Evolutionary conservation across 192 early-diverging fungal species (phyloP), one percentile per base, ranked within the genome.

Genomic region (Radiomyces spectabilis): DNA sequence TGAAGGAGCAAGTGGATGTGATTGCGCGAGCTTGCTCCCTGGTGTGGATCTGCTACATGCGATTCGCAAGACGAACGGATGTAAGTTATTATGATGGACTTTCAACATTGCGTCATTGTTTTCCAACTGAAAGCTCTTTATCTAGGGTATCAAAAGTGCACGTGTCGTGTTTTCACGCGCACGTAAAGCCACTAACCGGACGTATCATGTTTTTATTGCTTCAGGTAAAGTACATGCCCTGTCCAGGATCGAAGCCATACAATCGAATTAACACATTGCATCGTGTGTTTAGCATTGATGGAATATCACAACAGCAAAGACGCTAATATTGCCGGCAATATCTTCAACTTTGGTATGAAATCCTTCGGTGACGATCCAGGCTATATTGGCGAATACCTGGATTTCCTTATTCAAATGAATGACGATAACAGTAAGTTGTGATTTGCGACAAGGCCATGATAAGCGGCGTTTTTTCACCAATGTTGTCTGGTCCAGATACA

Each of bases 231-330:
- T 47, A 55, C 25, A 34, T 19, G 3, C 29, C 15, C 16, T n/a
- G n/a, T 9, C 41, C 1, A 9, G 5, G 5, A 22, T 24, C n/a
- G n/a, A n/a, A n/a, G n/a, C n/a, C n/a, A n/a, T n/a, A n/a, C n/a
- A 41, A 19, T 8, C 15, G 18, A 16, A 42, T 18, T 1, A 15
- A n/a, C 18, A 9, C 24, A 0, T 1, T 42, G 8, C 16, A 22
- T 24, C 12, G n/a, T 30, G 13, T 1, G 34, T 68, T 51, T n/a
- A n/a, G 95, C 93, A 8, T 57, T 92, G 32, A 89, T 95, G 89
- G 95, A 98, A 68, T 92, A 91, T 65, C 85, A 94, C 60, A 81
- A 85, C 51, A 91, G 80, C 42, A 95, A 95, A 73, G 87, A 93
- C 53, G 65, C 83, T 1, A 63, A 52, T 1, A 78, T 95, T 46